phyloP scores from a whole-genome alignment of 306 rosid genomes.

The Trifolium subterraneum region DNA sequence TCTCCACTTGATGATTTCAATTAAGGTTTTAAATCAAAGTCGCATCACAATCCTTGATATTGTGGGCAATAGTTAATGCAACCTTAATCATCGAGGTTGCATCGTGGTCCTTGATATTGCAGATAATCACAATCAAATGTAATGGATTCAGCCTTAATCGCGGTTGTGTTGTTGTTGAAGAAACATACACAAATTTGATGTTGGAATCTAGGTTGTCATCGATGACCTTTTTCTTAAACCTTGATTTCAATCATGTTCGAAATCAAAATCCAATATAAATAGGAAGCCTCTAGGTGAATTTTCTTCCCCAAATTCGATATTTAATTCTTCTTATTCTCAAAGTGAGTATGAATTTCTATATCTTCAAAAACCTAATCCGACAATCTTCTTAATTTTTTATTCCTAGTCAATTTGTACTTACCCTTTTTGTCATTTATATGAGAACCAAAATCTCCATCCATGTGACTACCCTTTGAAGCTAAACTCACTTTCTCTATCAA shows the following conservation, averaged over 20 bases:
- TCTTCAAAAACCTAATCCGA: constrained; percentile 67
- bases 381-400: constrained; percentile 62
- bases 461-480: constrained; percentile 47
- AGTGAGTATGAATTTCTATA: constrained; percentile 52
- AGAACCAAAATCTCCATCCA: constrained; percentile 42
- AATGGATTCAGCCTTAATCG: not conserved
- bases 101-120: not conserved
- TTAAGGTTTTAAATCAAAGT: not conserved
- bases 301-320: constrained; percentile 50
- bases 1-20: constrained; percentile 1
- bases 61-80: not conserved
- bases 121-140: not conserved
- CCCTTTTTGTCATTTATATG: constrained; percentile 28
- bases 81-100: too few species aligned
- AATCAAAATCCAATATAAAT: constrained; percentile 14
- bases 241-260: not conserved
- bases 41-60: not conserved
- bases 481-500: constrained; percentile 44
- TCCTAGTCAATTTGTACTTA: constrained; percentile 60
- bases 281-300: constrained; percentile 26
- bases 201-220: not conserved
- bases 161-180: not conserved
- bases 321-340: constrained; percentile 59
- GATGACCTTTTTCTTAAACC: not conserved
- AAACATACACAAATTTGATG: not conserved